phyloP scores from a whole-genome alignment of 2,329 filamentous ascomycete genomes.

The Trichoderma sp. region DNA sequence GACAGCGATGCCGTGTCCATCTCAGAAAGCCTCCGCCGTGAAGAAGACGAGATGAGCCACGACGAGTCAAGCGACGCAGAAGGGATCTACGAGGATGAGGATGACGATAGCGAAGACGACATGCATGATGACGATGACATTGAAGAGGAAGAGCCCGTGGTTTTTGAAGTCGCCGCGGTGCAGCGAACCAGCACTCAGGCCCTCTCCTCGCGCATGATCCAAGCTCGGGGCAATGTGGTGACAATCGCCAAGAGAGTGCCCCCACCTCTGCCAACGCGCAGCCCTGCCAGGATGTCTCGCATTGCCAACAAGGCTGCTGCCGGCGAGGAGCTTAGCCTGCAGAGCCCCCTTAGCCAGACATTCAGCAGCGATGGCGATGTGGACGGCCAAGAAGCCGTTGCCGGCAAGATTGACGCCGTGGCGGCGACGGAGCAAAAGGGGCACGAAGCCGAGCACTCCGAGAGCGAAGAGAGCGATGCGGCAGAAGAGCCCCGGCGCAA shows the following conservation, averaged over 20 bases:
- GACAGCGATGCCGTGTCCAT: neutral
- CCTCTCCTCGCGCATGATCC: slow-evolving; percentile 62
- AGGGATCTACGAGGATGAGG: slow-evolving; percentile 20
- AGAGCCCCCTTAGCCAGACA: slow-evolving; percentile 50
- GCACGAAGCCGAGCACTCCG: neutral
- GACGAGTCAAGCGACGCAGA: slow-evolving; percentile 25
- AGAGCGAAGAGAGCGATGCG: neutral
- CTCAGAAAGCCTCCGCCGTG: slow-evolving; percentile 20
- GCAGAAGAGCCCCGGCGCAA: neutral
- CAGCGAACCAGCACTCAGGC: slow-evolving; percentile 55
- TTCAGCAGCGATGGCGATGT: slow-evolving; percentile 38
- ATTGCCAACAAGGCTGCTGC: slow-evolving; percentile 48
- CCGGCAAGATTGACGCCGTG: neutral
- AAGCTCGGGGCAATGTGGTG: slow-evolving; percentile 74
- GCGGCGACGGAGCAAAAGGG: neutral
- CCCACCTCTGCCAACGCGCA: slow-evolving; percentile 74
- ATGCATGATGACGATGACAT: slow-evolving; percentile 45
- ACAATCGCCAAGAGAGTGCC: slow-evolving; percentile 78
- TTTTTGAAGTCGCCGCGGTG: slow-evolving; percentile 64
- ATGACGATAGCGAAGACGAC: slow-evolving; percentile 18
- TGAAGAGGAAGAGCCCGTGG: slow-evolving; percentile 60
- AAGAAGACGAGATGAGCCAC: slow-evolving; percentile 23
- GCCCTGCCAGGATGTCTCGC: slow-evolving; percentile 61
- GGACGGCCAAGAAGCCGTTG: slow-evolving; percentile 21
- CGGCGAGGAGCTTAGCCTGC: slow-evolving; percentile 56